Percentiles rank a stretch among this genome's conserved stretches.
Evolutionary conservation across 768 basidiomycete species (phyloP).

Genomic region (Hemileccinum impolitum): DNA sequence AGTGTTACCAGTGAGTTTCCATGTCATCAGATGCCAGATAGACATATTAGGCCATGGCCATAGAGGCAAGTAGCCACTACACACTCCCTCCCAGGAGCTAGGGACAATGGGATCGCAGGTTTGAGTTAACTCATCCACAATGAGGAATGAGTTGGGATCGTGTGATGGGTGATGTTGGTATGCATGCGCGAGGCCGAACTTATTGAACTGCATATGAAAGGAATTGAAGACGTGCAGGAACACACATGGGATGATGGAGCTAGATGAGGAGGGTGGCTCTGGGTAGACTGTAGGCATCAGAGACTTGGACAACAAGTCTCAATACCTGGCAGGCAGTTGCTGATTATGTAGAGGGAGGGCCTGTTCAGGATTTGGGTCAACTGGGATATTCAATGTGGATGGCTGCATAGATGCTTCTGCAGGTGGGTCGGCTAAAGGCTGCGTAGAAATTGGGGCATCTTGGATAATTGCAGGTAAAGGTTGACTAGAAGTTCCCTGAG

Average conservation of each 20-base stretch:
- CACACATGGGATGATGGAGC: not conserved
- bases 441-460: too few species aligned
- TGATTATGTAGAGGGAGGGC: too few species aligned
- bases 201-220: not conserved
- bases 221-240: not conserved
- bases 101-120: not conserved
- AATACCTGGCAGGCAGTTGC: not conserved
- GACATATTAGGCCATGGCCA: not conserved
- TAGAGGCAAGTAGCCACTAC: not conserved
- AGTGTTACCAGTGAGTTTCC: not conserved
- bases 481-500: too few species aligned
- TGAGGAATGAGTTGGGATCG: not conserved
- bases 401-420: too few species aligned
- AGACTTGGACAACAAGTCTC: not conserved
- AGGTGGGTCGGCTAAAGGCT: too few species aligned
- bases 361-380: too few species aligned
- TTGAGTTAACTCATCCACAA: not conserved
- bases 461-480: too few species aligned
- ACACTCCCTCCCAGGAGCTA: too few species aligned
- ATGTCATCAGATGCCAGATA: not conserved
- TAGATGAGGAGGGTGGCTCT: not conserved
- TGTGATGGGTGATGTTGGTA: conserved; percentile 2
- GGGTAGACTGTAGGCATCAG: not conserved
- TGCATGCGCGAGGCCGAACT: not conserved
- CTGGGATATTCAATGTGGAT: too few species aligned